A percentile compares a stretch with the other conserved stretches of the same genome.
phyloP scores from a whole-genome alignment of 495 filamentous ascomycete species.

The Polyplosphaeria fusca region DNA sequence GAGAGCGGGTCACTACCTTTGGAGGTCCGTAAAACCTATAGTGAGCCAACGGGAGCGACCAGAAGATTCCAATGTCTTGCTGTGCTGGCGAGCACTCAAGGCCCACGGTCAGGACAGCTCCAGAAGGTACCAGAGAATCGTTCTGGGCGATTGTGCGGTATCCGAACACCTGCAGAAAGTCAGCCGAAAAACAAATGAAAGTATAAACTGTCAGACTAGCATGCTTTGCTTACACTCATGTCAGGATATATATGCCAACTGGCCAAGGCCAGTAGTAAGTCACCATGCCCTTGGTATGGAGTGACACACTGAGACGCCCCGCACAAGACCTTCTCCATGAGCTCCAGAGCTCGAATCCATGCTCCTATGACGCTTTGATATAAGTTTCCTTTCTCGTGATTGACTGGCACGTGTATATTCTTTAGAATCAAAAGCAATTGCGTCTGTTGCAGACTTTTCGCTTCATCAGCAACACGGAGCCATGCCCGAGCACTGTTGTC shows the following conservation, averaged over 20 bases:
- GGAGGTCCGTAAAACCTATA: neutral
- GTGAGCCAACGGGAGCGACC: neutral
- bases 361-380: neutral
- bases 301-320: neutral
- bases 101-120: neutral
- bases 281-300: neutral
- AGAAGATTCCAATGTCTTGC: neutral
- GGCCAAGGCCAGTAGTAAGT: neutral
- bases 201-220: too few species aligned
- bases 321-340: neutral
- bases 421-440: neutral
- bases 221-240: neutral
- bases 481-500: slow-evolving; percentile 4
- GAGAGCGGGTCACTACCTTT: neutral
- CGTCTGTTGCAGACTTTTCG: neutral
- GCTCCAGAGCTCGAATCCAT: neutral
- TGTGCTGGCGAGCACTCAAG: neutral
- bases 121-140: neutral
- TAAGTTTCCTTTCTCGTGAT: neutral
- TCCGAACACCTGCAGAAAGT: neutral
- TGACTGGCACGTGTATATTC: neutral
- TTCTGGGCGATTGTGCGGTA: neutral
- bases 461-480: neutral
- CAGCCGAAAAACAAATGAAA: too few species aligned
- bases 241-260: slow-evolving; percentile 5